A percentile compares a stretch with the other conserved stretches of the same genome.
These are phyloP conservation scores for Glonium stellatum DNA, from an alignment of 495 filamentous ascomycete species.

Conservation along the genomic window DNA sequence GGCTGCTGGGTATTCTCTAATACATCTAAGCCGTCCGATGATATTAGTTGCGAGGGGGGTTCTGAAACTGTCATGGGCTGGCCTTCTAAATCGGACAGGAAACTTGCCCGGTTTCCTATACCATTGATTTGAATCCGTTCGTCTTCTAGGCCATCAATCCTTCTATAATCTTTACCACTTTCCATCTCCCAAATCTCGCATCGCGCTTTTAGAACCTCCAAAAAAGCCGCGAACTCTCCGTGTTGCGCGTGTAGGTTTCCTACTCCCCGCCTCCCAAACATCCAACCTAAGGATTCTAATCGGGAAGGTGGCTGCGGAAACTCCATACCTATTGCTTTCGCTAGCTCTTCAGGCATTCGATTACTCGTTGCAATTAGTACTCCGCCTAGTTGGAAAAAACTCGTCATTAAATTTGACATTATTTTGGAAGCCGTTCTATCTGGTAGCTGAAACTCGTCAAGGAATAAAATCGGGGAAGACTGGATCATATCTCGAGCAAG, in stretches of 20 bases:
- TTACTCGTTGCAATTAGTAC: conserved; percentile 67
- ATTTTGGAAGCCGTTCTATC: conserved; percentile 63
- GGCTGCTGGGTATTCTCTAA: background rate
- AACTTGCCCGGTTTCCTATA: background rate
- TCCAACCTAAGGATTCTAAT: conserved; percentile 44
- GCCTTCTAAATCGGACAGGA: background rate
- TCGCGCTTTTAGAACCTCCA: conserved; percentile 59
- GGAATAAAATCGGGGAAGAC: conserved; percentile 60
- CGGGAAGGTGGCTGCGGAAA: conserved; percentile 45
- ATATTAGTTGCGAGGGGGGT: background rate
- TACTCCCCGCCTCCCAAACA: conserved; percentile 30
- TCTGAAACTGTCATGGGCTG: background rate
- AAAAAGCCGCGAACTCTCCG: conserved; percentile 59
- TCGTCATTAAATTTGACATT: conserved; percentile 60
- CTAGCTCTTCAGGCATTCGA: conserved; percentile 65
- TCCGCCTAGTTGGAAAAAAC: conserved; percentile 66
- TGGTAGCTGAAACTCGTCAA: conserved; percentile 70
- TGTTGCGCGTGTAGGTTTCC: conserved; percentile 42
- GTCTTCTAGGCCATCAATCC: conserved; percentile 32
- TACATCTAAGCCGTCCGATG: background rate
- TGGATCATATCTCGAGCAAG: conserved; percentile 61
- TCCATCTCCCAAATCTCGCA: conserved; percentile 71
- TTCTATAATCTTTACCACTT: conserved; percentile 57
- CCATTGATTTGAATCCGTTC: background rate
- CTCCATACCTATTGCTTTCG: conserved; percentile 57